These are phyloP conservation scores for Hypoxylon sp. DNA, from an alignment of 2,329 filamentous ascomycete species.

Conservation along the genomic window DNA sequence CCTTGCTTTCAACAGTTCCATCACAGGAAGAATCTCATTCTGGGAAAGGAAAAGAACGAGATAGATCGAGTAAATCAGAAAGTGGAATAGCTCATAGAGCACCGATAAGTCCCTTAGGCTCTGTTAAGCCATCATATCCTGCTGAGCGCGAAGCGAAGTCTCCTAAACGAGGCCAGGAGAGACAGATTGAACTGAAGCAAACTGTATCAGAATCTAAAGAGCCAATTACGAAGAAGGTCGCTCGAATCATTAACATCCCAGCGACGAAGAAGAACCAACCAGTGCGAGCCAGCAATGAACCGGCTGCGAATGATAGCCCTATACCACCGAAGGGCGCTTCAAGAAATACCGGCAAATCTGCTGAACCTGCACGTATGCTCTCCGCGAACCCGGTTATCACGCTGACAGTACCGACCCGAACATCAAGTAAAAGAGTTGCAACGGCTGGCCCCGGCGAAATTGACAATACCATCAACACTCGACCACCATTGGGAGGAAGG, in stretches of 20 bases:
- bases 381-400: conserved; percentile 18
- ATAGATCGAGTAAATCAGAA: neutral
- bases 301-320: neutral
- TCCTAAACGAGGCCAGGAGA: neutral
- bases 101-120: conserved; percentile 28
- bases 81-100: neutral
- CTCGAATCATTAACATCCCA: conserved; percentile 25
- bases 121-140: conserved; percentile 2
- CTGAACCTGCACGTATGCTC: conserved; percentile 7
- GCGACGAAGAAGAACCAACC: conserved; percentile 16
- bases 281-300: conserved; percentile 1
- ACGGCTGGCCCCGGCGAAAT: conserved; percentile 1
- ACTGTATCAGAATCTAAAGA: conserved; percentile 5
- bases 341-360: conserved; percentile 5
- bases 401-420: conserved; percentile 42
- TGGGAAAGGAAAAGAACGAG: conserved; percentile 29
- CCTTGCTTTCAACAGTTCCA: conserved; percentile 38
- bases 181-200: neutral
- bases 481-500: conserved; percentile 21
- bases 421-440: conserved; percentile 45
- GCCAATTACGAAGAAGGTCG: neutral
- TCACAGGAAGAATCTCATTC: conserved; percentile 33
- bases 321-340: neutral
- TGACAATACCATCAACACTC: neutral
- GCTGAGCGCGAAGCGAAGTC: conserved; percentile 3